Base-by-base conservation (phyloP, 129 eudicot genomes). In the Solidago caesia region DNA sequence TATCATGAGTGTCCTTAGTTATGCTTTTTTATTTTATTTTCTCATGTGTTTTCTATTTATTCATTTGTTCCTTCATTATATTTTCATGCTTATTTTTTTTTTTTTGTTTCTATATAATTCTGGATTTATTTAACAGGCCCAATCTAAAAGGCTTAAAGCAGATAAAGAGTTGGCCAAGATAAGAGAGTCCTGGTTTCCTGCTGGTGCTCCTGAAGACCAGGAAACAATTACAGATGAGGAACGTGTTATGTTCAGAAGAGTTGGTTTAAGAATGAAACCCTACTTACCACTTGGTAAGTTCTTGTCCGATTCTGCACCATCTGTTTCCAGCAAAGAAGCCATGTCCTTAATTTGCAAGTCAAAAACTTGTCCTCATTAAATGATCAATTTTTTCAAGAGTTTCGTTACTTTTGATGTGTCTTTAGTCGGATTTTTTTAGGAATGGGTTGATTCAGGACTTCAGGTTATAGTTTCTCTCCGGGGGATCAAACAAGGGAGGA, bases 181-280 rank as follows among this genome's bases (percentile, higher is more conserved):
- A 77, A 85, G 91, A 43, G 87, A 79, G 75, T 88, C 98, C 9
- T 90, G 96, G 98, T 81, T 88, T 44, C 98, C 98, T 61, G 79
- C 77, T 60, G 89, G 87, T 75, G 89, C 97, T 75, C 88, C 92
- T n/a, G 87, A 94, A 49, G 98, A 94, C 79, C 97, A 80, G 83
- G 98, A 94, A 84, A 94, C 97, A 58, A 82, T 94, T 25, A 94
- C 98, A 12, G 97, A 94, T 25, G 98, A 94, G 85, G 98, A 94
- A 81, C 87, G 93, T 59, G 87, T 81, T 79, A 94, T 91, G 96
- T 90, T 77, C 58, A 91, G 97, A 65, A 82, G 84, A 80, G 85
- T 94, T 81, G 98, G 98, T 33, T 80, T 94, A 53, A 85, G 91
- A 83, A 94, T 94, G 98, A 94, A 94, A 74, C 87, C 98, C 42